These are phyloP conservation scores for Cutaneotrichosporon sp. DNA, from an alignment of 1,284 basidiomycete genomes.

Conservation along the genomic window DNA sequence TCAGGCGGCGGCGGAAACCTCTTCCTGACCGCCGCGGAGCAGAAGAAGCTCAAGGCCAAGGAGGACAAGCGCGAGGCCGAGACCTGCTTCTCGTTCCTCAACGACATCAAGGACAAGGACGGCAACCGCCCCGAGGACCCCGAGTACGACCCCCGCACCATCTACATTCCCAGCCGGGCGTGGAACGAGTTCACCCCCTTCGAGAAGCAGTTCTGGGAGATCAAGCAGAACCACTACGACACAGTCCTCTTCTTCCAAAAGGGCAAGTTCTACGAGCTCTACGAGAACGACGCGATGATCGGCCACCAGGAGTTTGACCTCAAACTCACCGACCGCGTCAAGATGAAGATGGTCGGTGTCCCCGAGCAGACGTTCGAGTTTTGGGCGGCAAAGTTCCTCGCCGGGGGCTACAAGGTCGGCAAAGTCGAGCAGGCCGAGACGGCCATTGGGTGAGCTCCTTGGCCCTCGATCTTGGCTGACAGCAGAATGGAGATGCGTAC, in stretches of 20 bases:
- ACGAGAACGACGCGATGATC: constrained; percentile 86
- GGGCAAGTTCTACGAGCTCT: constrained; percentile 64
- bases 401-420: constrained; percentile 88
- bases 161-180: constrained; percentile 74
- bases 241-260: constrained; percentile 98
- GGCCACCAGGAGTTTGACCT: constrained; percentile 91
- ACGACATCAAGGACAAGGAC: constrained; percentile 67
- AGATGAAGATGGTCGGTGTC: constrained; percentile 99
- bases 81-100: constrained; percentile 78
- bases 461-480: neutral
- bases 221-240: constrained; percentile 93
- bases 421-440: constrained; percentile 97
- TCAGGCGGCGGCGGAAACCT: constrained; percentile 22
- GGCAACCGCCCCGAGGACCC: constrained; percentile 71
- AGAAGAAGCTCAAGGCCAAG: constrained; percentile 72
- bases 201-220: constrained; percentile 91
- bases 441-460: constrained; percentile 59
- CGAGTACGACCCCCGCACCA: constrained; percentile 89
- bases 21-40: constrained; percentile 86
- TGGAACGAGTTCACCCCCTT: constrained; percentile 93
- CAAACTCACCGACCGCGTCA: constrained; percentile 70
- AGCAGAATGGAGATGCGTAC: constrained; percentile 59
- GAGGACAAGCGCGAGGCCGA: constrained; percentile 79
- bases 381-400: constrained; percentile 57
- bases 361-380: constrained; percentile 88